Base-by-base conservation (phyloP, 805 yeast species). In the Saccharomycopsis fermentans region DNA sequence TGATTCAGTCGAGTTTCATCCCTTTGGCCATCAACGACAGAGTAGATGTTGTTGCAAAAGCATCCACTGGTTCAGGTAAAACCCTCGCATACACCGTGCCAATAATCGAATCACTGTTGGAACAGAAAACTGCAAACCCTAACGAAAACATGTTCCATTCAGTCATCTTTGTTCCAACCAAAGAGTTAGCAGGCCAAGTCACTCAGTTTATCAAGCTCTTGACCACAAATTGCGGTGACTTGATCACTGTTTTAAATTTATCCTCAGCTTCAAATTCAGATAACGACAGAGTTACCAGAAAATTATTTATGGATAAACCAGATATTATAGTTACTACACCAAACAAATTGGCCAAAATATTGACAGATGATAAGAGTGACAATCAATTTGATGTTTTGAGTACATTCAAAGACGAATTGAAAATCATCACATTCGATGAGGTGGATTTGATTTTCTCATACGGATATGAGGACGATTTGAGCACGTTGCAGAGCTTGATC, bases 1-100 rank as follows among this genome's bases (percentile, higher is more conserved):
- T 90, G 59, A 86, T 94, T 57, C 99, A 94, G 73, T 80, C 95
- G 8, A 84, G 84, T 68, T 87, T 96, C n/a, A 89, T 94, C 60
- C 96, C 96, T 50, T 74, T 94, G 55, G 97, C 99, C 0, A 73
- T 94, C 56, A 87, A 89, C 63, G 94, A 92, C 64, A 87, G 86
- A 68, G 85, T 90, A 73, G 99, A 94, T 72, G 83, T 94, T 55
- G 97, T 94, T 66, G 99, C 98, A 17, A 98, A 98, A 77, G 99
- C 99, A 37, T 96, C 89, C 26, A 94, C 99, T 4, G 99, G 99
- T 75, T 92, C 98, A 21, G 99, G 99, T 80, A 94, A 94, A 71
- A 94, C 99, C 26, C 99, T 97, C 2, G 99, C 99, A 0, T 94
- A 90, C 70, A 84, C 94, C 86, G 87, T 94, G 58, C 99, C 99